phyloP scores from a whole-genome alignment of 2,329 filamentous ascomycete species.

The Talaromyces sp. region DNA sequence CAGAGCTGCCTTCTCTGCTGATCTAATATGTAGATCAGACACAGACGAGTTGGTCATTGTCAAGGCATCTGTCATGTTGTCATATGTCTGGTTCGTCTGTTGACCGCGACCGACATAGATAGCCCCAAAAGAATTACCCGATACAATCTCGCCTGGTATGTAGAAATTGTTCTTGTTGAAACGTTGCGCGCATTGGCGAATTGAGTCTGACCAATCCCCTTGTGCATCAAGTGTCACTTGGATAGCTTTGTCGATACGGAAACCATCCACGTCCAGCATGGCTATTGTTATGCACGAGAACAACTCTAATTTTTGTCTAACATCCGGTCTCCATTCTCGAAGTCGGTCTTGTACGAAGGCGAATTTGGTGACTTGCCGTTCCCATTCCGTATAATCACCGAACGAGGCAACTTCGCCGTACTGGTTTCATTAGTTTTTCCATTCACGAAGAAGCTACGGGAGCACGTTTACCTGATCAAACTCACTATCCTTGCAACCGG shows the following conservation, averaged over 20 bases:
- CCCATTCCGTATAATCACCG: constrained; percentile 54
- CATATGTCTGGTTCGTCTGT: constrained; percentile 44
- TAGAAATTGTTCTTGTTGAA: constrained; percentile 58
- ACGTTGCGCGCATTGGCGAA: constrained; percentile 47
- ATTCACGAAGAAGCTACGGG: background rate
- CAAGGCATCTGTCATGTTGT: constrained; percentile 42
- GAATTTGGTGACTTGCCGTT: constrained; percentile 58
- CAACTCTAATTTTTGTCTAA: constrained; percentile 51
- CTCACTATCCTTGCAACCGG: constrained; percentile 54
- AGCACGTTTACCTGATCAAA: constrained; percentile 41
- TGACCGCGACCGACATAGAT: constrained; percentile 56
- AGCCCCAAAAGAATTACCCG: constrained; percentile 53
- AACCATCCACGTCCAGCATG: constrained; percentile 57
- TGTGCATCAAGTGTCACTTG: constrained; percentile 56
- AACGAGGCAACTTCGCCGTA: constrained; percentile 57
- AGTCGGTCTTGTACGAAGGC: constrained; percentile 60
- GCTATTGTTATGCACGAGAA: constrained; percentile 57
- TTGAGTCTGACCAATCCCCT: constrained; percentile 50
- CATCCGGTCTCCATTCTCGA: constrained; percentile 54
- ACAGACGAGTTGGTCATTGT: constrained; percentile 36
- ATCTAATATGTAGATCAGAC: constrained; percentile 44
- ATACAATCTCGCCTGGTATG: constrained; percentile 56
- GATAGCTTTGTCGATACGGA: constrained; percentile 58
- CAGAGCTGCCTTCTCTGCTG: constrained; percentile 44
- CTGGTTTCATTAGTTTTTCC: constrained; percentile 19